Base-by-base conservation (phyloP, 2,329 filamentous ascomycete species). In the Colletotrichum cordylinicola region DNA sequence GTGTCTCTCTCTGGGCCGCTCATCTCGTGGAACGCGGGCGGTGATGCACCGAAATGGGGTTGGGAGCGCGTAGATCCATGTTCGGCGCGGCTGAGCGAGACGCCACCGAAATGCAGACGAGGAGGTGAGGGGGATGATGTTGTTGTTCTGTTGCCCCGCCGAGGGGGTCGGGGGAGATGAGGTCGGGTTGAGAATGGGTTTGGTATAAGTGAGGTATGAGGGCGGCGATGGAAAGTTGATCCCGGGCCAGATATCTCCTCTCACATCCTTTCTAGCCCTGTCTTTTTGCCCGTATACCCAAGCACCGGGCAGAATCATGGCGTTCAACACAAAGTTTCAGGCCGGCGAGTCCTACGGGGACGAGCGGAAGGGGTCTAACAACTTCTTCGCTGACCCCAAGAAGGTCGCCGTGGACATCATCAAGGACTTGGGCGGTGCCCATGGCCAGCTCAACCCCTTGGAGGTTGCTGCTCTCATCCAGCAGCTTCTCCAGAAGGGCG, bases 331-430 rank as follows among this genome's bases (percentile, higher is more conserved):
- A 65, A 86, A 85, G 74, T 86, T 80, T 31, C 84, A 85, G 73
- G 84, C 83, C 7, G 85, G 84, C 2, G 85, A 86, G 76, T 75
- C 81, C 7, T 86, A 86, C 71, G 82, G 79, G 2, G 81, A 82
- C 35, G 72, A 76, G 0, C 78, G 76, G 15, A 79, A 80, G 37
- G 76, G 77, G 4, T 77, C 80, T 4, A 39, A 79, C 4, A 80
- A 78, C 74, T 80, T 82, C 76, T 79, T 85, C 18, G 69, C 80
- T 15, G 82, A 86, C 65, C 84, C 82, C 6, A 67, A 79, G 21
- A 83, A 84, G 79, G 73, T 85, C 29, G 84, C 83, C 35, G 77
- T 78, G 31, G 81, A 82, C 27, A 68, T 85, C 16, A 64, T 85
- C 61, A 85, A 81, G 64, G 82, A 85, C 65, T 81, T 77, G 69